phyloP scores from a whole-genome alignment of 2,329 filamentous ascomycete species.

The Diplodia intermedia region DNA sequence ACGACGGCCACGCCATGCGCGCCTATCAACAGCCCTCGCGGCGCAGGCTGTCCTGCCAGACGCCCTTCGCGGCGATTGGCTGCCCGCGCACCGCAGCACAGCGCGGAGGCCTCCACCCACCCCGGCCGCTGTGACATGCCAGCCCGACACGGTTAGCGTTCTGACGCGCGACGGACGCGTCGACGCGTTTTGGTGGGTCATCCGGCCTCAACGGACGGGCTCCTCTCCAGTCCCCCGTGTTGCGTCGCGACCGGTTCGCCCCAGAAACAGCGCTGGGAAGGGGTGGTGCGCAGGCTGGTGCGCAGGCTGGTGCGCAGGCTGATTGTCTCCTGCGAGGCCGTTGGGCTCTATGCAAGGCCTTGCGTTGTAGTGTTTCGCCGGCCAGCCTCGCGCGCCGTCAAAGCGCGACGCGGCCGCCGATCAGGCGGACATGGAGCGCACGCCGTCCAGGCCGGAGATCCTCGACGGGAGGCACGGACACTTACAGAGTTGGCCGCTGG shows the following conservation, averaged over 20 bases:
- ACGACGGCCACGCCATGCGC: conserved; percentile 6
- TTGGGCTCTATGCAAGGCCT: conserved; percentile 13
- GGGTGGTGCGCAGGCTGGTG: background rate
- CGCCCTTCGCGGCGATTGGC: background rate
- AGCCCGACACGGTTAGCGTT: background rate
- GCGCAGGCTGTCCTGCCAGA: background rate
- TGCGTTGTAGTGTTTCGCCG: conserved; percentile 8
- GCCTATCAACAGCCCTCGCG: conserved; percentile 2
- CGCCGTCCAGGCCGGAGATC: conserved; percentile 2
- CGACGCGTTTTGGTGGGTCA: conserved; percentile 1
- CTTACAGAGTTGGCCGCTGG: background rate
- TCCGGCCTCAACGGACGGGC: conserved; percentile 1
- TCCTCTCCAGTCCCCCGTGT: background rate
- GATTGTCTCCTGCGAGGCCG: background rate
- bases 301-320: background rate
- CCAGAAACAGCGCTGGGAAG: background rate
- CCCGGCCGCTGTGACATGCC: conserved; percentile 1
- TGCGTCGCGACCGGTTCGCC: background rate
- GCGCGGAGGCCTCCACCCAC: background rate
- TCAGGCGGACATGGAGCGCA: conserved; percentile 1
- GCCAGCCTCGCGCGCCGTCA: conserved; percentile 14
- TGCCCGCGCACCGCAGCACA: background rate
- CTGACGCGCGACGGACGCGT: conserved; percentile 15
- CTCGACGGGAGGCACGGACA: conserved; percentile 3
- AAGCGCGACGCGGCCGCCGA: conserved; percentile 7